Conservation (phyloP, 805 yeast species). For the Starmerella bacillaris region DNA sequence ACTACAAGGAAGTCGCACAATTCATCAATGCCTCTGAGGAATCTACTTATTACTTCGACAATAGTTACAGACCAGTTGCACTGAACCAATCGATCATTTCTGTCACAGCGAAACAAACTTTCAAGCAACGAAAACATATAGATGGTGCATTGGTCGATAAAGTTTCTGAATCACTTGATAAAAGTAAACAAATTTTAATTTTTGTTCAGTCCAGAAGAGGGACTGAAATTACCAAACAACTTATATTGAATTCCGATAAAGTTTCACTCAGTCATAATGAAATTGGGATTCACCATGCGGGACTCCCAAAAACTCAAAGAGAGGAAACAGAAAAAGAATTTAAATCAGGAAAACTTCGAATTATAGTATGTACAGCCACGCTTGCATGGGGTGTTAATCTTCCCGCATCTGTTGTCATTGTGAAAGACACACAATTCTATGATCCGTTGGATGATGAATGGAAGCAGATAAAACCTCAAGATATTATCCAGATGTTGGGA, state of each 20-base stretch:
- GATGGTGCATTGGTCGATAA: constrained; percentile 81
- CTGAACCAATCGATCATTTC: constrained; percentile 77
- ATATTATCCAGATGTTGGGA: constrained; percentile 91
- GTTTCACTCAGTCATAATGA: constrained; percentile 42
- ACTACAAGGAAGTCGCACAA: constrained; percentile 67
- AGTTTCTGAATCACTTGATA: constrained; percentile 35
- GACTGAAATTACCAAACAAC: constrained; percentile 66
- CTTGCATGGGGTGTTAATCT: constrained; percentile 98
- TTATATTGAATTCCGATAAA: constrained; percentile 36
- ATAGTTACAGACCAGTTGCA: constrained; percentile 82
- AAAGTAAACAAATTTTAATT: constrained; percentile 62
- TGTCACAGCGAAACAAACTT: constrained; percentile 60
- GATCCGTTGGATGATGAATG: constrained; percentile 80
- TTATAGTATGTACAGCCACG: constrained; percentile 89
- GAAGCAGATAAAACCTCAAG: constrained; percentile 88
- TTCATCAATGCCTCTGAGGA: constrained; percentile 47
- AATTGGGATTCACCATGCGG: constrained; percentile 93
- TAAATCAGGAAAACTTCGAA: constrained; percentile 63
- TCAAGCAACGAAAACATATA: constrained; percentile 58
- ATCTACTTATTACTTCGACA: constrained; percentile 62
- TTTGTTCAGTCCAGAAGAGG: constrained; percentile 92
- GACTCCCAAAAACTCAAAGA: constrained; percentile 77
- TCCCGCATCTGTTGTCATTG: constrained; percentile 93
- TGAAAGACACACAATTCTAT: constrained; percentile 87
- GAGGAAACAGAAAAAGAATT: constrained; percentile 74